phyloP scores from a whole-genome alignment of 2,329 filamentous ascomycete genomes.

The Fusarium sp. region DNA sequence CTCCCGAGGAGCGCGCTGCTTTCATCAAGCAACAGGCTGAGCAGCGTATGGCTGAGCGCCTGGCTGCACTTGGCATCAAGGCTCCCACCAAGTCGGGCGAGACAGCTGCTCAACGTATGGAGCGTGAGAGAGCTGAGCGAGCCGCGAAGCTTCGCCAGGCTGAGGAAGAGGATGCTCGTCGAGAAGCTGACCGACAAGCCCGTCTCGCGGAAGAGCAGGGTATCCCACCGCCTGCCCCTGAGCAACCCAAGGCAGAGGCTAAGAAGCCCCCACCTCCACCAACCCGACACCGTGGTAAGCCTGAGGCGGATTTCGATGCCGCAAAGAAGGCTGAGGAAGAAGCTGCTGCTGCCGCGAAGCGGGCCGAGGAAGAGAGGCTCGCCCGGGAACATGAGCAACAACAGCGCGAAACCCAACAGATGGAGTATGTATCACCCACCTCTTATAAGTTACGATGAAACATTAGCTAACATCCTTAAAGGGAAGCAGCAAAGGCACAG shows the following conservation, averaged over 20 bases:
- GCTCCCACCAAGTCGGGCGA: conserved; percentile 81
- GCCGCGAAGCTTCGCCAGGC: conserved; percentile 87
- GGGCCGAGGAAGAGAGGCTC: conserved; percentile 70
- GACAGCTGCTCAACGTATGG: conserved; percentile 80
- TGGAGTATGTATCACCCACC: conserved; percentile 74
- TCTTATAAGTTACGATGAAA: background rate
- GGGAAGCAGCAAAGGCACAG: conserved; percentile 74
- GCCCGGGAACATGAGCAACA: conserved; percentile 78
- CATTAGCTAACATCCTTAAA: conserved; percentile 52
- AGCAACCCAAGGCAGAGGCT: conserved; percentile 55
- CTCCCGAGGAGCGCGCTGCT: conserved; percentile 89
- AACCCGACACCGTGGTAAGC: conserved; percentile 71
- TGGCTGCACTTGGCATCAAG: conserved; percentile 92
- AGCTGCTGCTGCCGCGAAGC: conserved; percentile 55
- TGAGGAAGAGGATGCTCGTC: conserved; percentile 89
- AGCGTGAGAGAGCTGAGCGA: conserved; percentile 86
- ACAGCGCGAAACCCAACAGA: conserved; percentile 72
- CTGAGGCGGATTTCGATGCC: conserved; percentile 65
- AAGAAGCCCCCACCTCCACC: conserved; percentile 82
- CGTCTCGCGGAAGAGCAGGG: conserved; percentile 81
- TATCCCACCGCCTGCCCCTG: conserved; percentile 63
- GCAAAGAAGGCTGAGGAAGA: conserved; percentile 65
- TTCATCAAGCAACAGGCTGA: conserved; percentile 98
- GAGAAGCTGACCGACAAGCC: conserved; percentile 85
- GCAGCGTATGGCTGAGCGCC: conserved; percentile 93